Base-by-base conservation (phyloP, 1,284 basidiomycete genomes). In the Ganoderma boninense region DNA sequence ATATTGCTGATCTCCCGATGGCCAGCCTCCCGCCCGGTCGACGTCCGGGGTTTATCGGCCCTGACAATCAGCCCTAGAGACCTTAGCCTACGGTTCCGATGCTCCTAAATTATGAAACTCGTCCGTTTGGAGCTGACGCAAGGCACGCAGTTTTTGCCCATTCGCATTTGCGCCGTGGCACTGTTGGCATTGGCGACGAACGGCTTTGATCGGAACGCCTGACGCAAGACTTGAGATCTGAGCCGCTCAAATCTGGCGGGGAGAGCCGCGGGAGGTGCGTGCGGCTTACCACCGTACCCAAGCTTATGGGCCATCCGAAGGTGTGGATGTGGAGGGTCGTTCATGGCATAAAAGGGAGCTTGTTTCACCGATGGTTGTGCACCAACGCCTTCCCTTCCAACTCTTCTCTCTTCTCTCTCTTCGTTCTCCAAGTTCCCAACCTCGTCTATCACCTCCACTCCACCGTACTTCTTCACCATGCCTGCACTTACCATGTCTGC, bases 401-500 rank as follows among this genome's bases (percentile, higher is more conserved):
- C 23, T 43, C 52, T 56, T 26, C 42, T 35, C 43, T 42, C 52
- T 43, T 29, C 64, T 43, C 14, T 32, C 42, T 29, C 23, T 32
- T 38, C 23, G 23, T 11, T 23, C 23, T 26, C 23, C 13, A 14
- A 29, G n/a, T 54, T 13, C 26, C 64, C 29, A 57, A 38, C 64
- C 42, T 57, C 64, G 13, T 20, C 49, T 57, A 40, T 64, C 62
- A 32, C 32, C 62, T 61, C 64, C 75, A 32, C 38, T 20, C 26
- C 26, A 38, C 40, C 43, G 62, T 43, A 44, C 35, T 44, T 70
- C 63, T 72, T 73, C 66, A 70, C 44, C 38, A 64, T 54, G 66
- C 67, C 57, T 67, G 62, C 65, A 59, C 68, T 66, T 70, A 26
- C 66, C 63, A 86, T 85, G 82, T 69, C 77, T 62, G 71, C 80